Base-by-base conservation (phyloP, 2,329 filamentous ascomycete species). In the Trichoderma sp. region DNA sequence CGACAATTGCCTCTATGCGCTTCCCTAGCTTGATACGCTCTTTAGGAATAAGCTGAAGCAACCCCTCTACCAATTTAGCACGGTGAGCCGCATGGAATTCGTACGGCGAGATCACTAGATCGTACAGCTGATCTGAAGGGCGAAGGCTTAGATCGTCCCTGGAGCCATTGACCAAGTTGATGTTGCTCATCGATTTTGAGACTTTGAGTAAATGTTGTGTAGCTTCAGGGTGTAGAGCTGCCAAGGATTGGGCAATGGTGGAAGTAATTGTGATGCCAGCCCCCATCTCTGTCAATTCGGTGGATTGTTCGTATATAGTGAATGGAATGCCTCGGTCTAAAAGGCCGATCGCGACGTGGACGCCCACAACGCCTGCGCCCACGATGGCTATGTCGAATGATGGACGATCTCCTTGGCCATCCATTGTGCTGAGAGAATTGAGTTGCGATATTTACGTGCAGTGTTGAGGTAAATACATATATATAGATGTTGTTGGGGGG, bases 351-450 rank as follows among this genome's bases (percentile, higher is more conserved):
- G 85, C 84, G 0, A 88, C 80, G 18, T 83, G 82, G 11, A 87
- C 76, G 8, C 86, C 86, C 3, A 83, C 86, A 72, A 84, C 88
- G 75, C 82, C 89, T 69, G 80, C 87, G 74, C 82, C 89, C 15
- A 88, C 77, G 24, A 88, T 83, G 66, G 84, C 86, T 56, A 87
- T 62, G 81, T 83, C 21, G 4, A 71, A 26, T 6, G 56, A 15
- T 11, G 53, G 7, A 24, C 18, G 26, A 18, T 26, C 36, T 3
- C 12, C 30, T 36, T 18, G 14, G 26, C 36, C 24, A 24, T 61
- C 43, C 66, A 69, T 69, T 51, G 12, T 18, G 34, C 39, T n/a
- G 39, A 43, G 39, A 43, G 7, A 21, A 51, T 18, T 21, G 5
- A 14, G 26, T 15, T 8, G 26, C 14, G n/a, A 51, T 30, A 7